Base-by-base conservation (phyloP, 78 protist species). In the Andalucia godoyi region DNA sequence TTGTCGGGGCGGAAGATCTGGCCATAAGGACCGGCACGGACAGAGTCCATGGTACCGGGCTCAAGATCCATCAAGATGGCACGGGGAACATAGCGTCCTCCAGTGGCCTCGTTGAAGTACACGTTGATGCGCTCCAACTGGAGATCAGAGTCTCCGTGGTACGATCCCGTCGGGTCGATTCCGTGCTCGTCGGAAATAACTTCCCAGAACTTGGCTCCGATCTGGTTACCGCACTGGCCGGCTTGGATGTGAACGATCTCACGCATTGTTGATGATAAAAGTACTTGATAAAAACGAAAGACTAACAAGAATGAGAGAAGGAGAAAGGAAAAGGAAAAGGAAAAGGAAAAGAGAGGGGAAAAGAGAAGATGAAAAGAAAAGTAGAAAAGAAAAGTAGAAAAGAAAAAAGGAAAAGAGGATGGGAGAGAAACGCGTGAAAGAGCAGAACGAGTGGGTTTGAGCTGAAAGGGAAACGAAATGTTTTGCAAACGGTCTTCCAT, bases 191-290 rank as follows among this genome's bases (percentile, higher is more conserved):
- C 86, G n/a, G 94, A 87, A 74, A 93, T 88, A 27, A 87, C 78
- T 62, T 86, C 82, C 91, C 94, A 79, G 78, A 76, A 79, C 76
- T 87, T 87, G 72, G 91, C 72, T 51, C 96, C 94, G 59, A 91
- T 83, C 81, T 95, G 95, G 83, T 92, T 91, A 58, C 97, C 98
- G 75, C 97, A 91, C 80, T 94, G 98, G 66, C 98, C 98, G 27
- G 74, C 91, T 68, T 93, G 98, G 54, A 93, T 32, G 81, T 85
- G 92, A 13, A 93, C 89, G 57, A 92, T 92, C 72, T 92, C 97
- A 43, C 95, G 80, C 97, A 92, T 92, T 68, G 23, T 76, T 43
- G n/a, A n/a, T n/a, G n/a, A n/a, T n/a, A n/a, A n/a, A n/a, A n/a
- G n/a, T n/a, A n/a, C n/a, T n/a, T n/a, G n/a, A n/a, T n/a, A n/a